Conservation (phyloP, 2,329 filamentous ascomycete species). For the Colletotrichum tanaceti region DNA sequence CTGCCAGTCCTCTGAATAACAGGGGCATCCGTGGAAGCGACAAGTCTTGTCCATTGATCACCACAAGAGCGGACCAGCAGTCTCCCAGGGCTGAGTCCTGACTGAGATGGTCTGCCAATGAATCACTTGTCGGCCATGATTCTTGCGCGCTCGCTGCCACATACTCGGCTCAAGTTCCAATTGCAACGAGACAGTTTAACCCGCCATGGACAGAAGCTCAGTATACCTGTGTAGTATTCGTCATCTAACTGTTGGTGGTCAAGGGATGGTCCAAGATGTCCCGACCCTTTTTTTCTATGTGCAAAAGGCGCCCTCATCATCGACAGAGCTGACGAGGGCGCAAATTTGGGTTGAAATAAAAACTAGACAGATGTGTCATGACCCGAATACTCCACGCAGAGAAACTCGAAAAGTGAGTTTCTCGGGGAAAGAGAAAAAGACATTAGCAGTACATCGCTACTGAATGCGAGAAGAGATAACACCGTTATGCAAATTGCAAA, state of each 20-base stretch:
- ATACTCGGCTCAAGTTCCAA: not conserved
- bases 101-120: too few species aligned
- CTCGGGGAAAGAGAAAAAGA: constrained; percentile 29
- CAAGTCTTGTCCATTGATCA: not conserved
- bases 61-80: not conserved
- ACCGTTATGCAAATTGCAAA: constrained; percentile 29
- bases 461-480: constrained; percentile 39
- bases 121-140: too few species aligned
- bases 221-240: constrained; percentile 36
- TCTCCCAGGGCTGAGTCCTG: not conserved
- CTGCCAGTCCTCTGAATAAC: not conserved
- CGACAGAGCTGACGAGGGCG: not conserved
- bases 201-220: not conserved
- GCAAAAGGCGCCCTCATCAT: constrained; percentile 17
- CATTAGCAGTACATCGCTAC: constrained; percentile 41
- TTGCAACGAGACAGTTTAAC: not conserved
- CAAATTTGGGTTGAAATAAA: constrained; percentile 13
- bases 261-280: constrained; percentile 12
- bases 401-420: constrained; percentile 28
- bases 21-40: not conserved
- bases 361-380: constrained; percentile 30
- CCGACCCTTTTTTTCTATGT: constrained; percentile 32
- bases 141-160: too few species aligned
- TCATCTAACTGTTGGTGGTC: constrained; percentile 34
- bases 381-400: constrained; percentile 40